phyloP scores from a whole-genome alignment of 257 asterid genomes.

The Salvia miltiorrhiza region DNA sequence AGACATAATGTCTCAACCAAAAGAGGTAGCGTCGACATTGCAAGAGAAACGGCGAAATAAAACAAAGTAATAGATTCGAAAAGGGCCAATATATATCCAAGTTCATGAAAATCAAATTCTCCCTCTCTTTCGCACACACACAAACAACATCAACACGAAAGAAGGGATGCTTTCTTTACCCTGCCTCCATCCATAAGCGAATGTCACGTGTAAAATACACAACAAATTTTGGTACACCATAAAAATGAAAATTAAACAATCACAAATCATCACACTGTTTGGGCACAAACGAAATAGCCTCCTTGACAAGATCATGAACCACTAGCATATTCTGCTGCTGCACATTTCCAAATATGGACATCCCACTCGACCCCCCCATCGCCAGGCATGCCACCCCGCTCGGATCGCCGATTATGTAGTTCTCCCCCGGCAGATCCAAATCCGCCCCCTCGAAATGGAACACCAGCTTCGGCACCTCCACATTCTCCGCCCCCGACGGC shows the following conservation, averaged over 20 bases:
- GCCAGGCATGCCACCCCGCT: constrained; percentile 79
- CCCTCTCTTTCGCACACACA: neutral
- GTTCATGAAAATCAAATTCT: too few species aligned
- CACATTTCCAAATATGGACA: constrained; percentile 80
- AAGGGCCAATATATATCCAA: too few species aligned
- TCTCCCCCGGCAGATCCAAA: constrained; percentile 73
- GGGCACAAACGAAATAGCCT: constrained; percentile 59
- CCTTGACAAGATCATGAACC: constrained; percentile 66
- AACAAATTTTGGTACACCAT: neutral
- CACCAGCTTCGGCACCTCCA: constrained; percentile 57
- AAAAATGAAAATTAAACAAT: neutral
- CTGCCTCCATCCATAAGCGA: neutral
- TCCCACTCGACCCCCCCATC: constrained; percentile 69
- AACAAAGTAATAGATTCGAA: too few species aligned
- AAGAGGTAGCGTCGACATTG: too few species aligned
- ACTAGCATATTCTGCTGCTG: constrained; percentile 81
- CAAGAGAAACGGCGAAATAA: too few species aligned
- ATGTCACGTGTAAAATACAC: neutral
- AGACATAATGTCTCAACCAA: too few species aligned
- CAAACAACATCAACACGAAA: neutral
- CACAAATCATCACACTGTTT: constrained; percentile 30
- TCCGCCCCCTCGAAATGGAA: constrained; percentile 67
- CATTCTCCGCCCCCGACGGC: constrained; percentile 28
- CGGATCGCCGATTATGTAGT: constrained; percentile 59
- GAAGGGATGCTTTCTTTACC: neutral